phyloP scores from a whole-genome alignment of 148 eudicot species.

The Pharnaceum exiguum region DNA sequence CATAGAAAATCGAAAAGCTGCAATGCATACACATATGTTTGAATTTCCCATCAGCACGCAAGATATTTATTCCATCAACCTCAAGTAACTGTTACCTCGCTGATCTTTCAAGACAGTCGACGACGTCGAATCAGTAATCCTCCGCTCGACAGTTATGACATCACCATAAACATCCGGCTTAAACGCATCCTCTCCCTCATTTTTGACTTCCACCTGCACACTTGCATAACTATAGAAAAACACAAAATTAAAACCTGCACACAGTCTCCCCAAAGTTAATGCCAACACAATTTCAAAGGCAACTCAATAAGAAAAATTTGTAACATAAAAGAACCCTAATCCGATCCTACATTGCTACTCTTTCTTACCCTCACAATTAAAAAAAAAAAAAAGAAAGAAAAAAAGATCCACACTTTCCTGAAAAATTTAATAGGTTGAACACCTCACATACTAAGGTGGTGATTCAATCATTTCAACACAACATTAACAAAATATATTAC shows the following conservation, averaged over 20 bases:
- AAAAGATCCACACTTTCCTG: too few species aligned
- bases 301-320: not conserved
- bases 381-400: too few species aligned
- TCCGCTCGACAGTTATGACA: conserved; percentile 70
- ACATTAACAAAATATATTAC: too few species aligned
- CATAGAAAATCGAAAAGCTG: too few species aligned
- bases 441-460: too few species aligned
- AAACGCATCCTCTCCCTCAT: conserved; percentile 87
- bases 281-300: not conserved
- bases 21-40: not conserved
- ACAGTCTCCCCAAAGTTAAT: too few species aligned
- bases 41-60: not conserved
- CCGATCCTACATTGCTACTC: too few species aligned
- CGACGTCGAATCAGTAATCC: conserved; percentile 65
- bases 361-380: too few species aligned
- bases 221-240: conserved; percentile 57
- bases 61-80: not conserved
- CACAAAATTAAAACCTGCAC: too few species aligned
- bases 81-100: conserved; percentile 45
- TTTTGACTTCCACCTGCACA: conserved; percentile 72
- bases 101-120: conserved; percentile 52
- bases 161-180: conserved; percentile 75
- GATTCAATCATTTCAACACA: too few species aligned
- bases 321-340: too few species aligned
- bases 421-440: too few species aligned